Percentiles rank a stretch among this genome's conserved stretches.
Conservation (phyloP, 2,329 filamentous ascomycete genomes). For the Ascochyta clinopodiicola region DNA sequence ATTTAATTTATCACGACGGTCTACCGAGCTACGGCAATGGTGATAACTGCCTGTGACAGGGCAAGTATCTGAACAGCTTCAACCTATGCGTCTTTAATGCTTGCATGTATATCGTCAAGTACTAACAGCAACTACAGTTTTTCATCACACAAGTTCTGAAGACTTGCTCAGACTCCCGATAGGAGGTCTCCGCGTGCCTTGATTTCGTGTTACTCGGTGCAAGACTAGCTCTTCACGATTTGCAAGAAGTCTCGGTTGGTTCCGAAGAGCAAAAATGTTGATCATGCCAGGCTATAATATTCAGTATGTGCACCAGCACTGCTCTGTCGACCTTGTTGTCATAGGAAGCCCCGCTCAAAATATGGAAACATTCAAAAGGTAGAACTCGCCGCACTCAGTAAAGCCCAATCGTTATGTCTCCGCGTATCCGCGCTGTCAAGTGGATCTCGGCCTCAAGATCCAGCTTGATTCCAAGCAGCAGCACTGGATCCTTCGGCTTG, state of each 20-base stretch:
- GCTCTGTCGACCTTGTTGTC: background rate
- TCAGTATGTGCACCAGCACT: background rate
- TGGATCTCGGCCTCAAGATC: slow-evolving; percentile 69
- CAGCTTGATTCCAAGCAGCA: slow-evolving; percentile 68
- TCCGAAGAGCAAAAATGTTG: background rate
- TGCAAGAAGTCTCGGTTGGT: slow-evolving; percentile 9
- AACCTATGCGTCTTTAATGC: background rate
- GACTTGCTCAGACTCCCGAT: background rate
- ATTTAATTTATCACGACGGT: slow-evolving; percentile 75
- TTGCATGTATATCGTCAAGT: background rate
- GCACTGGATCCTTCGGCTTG: slow-evolving; percentile 63
- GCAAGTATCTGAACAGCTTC: slow-evolving; percentile 53
- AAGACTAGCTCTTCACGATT: slow-evolving; percentile 14
- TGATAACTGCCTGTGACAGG: slow-evolving; percentile 81
- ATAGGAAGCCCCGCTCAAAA: background rate
- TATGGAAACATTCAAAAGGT: background rate
- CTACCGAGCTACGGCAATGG: slow-evolving; percentile 83
- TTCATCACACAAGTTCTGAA: too few species aligned
- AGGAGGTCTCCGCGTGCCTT: background rate
- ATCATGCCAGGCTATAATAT: too few species aligned
- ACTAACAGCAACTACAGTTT: slow-evolving; percentile 16
- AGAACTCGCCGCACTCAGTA: slow-evolving; percentile 51
- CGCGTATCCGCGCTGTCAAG: slow-evolving; percentile 64
- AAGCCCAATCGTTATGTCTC: slow-evolving; percentile 67
- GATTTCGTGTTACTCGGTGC: slow-evolving; percentile 8